Evolutionary conservation across 257 asterid genomes (phyloP).

Genomic region (Nicotiana tomentosiformis): DNA sequence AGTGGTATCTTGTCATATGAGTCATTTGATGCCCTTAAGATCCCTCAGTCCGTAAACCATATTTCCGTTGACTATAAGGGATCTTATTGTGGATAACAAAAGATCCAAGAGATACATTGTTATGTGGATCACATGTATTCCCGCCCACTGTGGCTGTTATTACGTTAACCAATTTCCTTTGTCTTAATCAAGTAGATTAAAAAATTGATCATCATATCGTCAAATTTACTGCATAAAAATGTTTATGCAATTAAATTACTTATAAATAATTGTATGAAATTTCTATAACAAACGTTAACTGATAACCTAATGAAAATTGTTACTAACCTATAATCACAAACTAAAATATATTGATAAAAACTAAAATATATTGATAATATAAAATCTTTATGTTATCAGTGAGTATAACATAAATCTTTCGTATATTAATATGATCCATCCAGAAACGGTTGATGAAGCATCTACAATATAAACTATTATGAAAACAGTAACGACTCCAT

Average conservation of each 20-base stretch:
- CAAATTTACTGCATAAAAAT: neutral
- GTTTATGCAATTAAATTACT: neutral
- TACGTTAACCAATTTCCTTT: neutral
- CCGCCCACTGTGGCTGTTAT: neutral
- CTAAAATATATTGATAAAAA: neutral
- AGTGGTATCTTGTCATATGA: too few relatives aligned
- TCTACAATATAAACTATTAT: neutral
- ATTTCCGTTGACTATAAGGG: neutral
- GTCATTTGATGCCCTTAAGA: too few relatives aligned
- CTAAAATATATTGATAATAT: neutral
- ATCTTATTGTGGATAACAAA: neutral
- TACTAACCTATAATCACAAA: neutral
- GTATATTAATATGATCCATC: neutral
- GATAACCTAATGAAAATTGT: neutral
- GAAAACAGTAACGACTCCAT: neutral
- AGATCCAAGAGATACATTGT: neutral
- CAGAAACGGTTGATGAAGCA: neutral
- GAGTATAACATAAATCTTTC: neutral
- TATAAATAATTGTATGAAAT: neutral
- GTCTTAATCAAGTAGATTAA: neutral
- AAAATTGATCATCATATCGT: neutral
- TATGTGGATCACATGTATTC: neutral
- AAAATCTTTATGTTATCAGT: neutral
- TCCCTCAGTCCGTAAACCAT: too few relatives aligned
- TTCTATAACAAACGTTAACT: too few relatives aligned